These are phyloP conservation scores for Penicillium silybi DNA, from an alignment of 495 filamentous ascomycete species.

Conservation along the genomic window DNA sequence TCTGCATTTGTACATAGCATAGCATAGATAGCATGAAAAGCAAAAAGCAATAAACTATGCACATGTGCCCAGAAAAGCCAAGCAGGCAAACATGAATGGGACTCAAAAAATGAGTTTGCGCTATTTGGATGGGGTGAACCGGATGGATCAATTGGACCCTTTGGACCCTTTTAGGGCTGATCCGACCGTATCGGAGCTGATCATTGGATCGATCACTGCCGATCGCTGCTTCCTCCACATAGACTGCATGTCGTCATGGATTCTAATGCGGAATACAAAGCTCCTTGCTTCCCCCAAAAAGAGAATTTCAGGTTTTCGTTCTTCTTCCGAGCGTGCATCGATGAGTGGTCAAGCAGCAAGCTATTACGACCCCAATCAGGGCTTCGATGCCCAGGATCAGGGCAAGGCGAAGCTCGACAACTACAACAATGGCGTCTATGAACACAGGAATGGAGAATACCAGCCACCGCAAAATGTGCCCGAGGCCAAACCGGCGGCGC, in stretches of 20 bases:
- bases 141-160: no score
- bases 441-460: slow-evolving; percentile 14
- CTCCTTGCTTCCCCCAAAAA: slow-evolving; percentile 16
- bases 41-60: neutral
- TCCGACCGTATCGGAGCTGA: slow-evolving; percentile 9
- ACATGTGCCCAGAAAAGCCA: neutral
- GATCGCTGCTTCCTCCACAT: slow-evolving; percentile 9
- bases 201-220: slow-evolving; percentile 15
- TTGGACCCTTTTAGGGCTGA: neutral
- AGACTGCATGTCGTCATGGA: slow-evolving; percentile 22
- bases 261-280: slow-evolving; percentile 15
- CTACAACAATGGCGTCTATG: slow-evolving; percentile 8
- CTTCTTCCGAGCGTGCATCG: slow-evolving; percentile 11
- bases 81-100: slow-evolving; percentile 3
- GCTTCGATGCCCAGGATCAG: slow-evolving; percentile 20
- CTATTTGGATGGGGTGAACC: neutral
- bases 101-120: slow-evolving; percentile 8
- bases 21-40: neutral
- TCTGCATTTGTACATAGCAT: slow-evolving; percentile 7
- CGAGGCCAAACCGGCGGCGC: slow-evolving; percentile 27
- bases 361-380: slow-evolving; percentile 36
- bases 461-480: slow-evolving; percentile 16
- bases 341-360: slow-evolving; percentile 45
- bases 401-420: slow-evolving; percentile 3
- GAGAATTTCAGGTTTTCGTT: neutral